Evolutionary conservation across 768 basidiomycete genomes (phyloP).

Genomic region (Calocera cornea): DNA sequence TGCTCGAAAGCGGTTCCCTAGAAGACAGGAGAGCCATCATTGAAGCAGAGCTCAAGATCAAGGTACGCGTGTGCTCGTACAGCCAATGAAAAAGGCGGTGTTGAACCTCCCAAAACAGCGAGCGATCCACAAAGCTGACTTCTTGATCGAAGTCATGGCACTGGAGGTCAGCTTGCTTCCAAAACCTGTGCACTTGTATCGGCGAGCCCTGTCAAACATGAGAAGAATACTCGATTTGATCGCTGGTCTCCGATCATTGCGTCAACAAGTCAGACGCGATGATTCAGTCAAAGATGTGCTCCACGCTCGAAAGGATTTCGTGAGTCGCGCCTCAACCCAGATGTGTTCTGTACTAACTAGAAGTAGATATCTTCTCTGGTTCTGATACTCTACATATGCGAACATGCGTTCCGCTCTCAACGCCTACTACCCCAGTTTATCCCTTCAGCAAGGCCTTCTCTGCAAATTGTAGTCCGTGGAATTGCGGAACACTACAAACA

Average conservation of each 20-base stretch:
- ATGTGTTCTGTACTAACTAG: background rate
- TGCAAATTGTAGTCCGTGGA: background rate
- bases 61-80: background rate
- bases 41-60: background rate
- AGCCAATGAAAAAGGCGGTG: no score
- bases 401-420: background rate
- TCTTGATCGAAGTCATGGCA: background rate
- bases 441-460: background rate
- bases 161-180: background rate
- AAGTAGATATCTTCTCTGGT: background rate
- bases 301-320: background rate
- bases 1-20: background rate
- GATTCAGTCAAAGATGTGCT: background rate
- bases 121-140: background rate
- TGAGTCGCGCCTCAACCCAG: background rate
- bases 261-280: background rate
- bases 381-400: background rate
- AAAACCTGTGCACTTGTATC: background rate
- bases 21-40: background rate
- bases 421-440: background rate
- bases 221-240: background rate
- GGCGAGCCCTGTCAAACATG: background rate
- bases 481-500: background rate
- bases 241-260: background rate
- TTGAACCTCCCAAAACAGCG: background rate